Conservation (phyloP, 2,329 filamentous ascomycete species). For the Didymella exigua region DNA sequence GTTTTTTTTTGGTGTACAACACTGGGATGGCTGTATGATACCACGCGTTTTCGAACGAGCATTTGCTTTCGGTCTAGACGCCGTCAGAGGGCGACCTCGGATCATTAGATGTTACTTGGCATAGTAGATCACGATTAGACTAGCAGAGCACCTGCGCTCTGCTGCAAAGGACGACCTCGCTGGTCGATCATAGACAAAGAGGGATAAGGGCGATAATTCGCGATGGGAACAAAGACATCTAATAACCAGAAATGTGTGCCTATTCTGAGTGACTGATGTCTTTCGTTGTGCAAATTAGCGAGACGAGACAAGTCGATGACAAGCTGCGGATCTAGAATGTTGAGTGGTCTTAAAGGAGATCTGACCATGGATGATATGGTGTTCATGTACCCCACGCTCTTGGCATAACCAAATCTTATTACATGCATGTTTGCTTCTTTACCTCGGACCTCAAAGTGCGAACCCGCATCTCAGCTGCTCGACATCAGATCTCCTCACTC, state of each 20-base stretch:
- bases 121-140: slow-evolving; percentile 15
- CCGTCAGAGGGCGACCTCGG: slow-evolving; percentile 11
- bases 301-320: not conserved
- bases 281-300: not conserved
- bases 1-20: slow-evolving; percentile 16
- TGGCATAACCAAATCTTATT: slow-evolving; percentile 31
- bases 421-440: slow-evolving; percentile 22
- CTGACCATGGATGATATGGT: slow-evolving; percentile 7
- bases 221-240: not conserved
- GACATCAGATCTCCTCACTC: not conserved
- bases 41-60: slow-evolving; percentile 11
- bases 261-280: not conserved
- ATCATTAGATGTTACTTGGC: slow-evolving; percentile 2
- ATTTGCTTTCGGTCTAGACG: slow-evolving; percentile 22
- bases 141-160: slow-evolving; percentile 1
- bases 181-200: slow-evolving; percentile 3
- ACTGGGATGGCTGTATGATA: slow-evolving; percentile 21
- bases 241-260: not conserved
- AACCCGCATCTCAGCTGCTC: slow-evolving; percentile 6
- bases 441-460: not conserved
- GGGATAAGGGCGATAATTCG: not conserved
- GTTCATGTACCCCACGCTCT: slow-evolving; percentile 30
- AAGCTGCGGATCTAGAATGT: not conserved
- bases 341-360: slow-evolving; percentile 5
- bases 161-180: not conserved